Conservation (phyloP, 2,329 filamentous ascomycete species). For the Beauveria medogensis region DNA sequence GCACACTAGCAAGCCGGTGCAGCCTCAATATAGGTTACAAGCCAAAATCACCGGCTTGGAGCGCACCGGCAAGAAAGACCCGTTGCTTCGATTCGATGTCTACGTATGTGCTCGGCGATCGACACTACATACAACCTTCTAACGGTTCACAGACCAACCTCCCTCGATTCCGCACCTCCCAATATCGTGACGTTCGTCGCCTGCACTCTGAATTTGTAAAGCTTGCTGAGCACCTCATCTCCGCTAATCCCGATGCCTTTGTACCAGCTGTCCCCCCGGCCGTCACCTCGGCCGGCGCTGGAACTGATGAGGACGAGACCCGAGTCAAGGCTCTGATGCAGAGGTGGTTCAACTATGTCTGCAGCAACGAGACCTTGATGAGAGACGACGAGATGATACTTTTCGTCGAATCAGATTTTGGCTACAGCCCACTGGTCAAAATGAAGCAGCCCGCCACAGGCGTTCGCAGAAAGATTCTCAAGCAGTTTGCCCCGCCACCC, state of each 20-base stretch:
- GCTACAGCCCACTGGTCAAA: constrained; percentile 90
- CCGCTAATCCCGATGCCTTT: constrained; percentile 91
- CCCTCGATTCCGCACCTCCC: constrained; percentile 94
- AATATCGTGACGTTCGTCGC: constrained; percentile 94
- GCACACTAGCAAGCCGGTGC: constrained; percentile 48
- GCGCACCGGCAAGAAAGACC: constrained; percentile 89
- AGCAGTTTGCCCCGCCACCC: constrained; percentile 95
- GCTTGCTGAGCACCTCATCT: constrained; percentile 91
- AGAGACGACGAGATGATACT: constrained; percentile 94
- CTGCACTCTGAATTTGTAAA: constrained; percentile 95
- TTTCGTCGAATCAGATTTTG: constrained; percentile 98
- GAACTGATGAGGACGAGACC: constrained; percentile 89
- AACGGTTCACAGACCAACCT: constrained; percentile 71
- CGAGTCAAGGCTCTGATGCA: constrained; percentile 86
- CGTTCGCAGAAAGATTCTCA: constrained; percentile 87
- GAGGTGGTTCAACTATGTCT: constrained; percentile 90
- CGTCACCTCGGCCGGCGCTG: constrained; percentile 87
- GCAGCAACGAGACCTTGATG: constrained; percentile 85
- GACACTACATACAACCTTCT: constrained; percentile 12
- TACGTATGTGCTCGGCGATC: constrained; percentile 53
- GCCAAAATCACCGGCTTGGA: constrained; percentile 93
- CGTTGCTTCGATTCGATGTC: constrained; percentile 89
- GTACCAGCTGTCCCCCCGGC: constrained; percentile 92
- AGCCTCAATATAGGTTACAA: constrained; percentile 75
- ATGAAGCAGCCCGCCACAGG: constrained; percentile 96